Conservation (phyloP, 805 yeast genomes). For the Grigorovia jiainica region DNA sequence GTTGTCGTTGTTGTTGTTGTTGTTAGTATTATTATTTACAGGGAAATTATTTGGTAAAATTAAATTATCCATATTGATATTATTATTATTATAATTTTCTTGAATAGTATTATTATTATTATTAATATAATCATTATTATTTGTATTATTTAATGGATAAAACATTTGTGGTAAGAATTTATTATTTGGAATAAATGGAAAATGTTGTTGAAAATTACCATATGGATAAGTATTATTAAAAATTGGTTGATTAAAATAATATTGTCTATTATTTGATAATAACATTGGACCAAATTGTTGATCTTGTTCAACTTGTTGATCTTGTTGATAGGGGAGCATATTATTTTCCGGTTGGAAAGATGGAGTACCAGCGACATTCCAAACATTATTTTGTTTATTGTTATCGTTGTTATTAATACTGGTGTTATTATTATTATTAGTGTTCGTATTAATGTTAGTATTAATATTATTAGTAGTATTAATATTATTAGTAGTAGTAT, state of each 20-base stretch:
- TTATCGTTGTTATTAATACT: slow-evolving; percentile 1
- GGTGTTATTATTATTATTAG: slow-evolving; percentile 1
- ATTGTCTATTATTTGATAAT: slow-evolving; percentile 1
- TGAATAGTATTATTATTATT: background rate
- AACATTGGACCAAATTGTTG: background rate
- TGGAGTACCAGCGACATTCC: slow-evolving; percentile 24
- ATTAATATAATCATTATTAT: slow-evolving; percentile 1
- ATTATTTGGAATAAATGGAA: slow-evolving; percentile 3
- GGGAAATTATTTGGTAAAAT: slow-evolving; percentile 1
- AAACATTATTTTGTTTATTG: too few relatives aligned
- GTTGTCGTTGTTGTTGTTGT: slow-evolving; percentile 2
- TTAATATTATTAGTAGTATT: slow-evolving; percentile 1
- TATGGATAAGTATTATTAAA: slow-evolving; percentile 6
- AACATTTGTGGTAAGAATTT: slow-evolving; percentile 7
- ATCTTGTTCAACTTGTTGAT: background rate
- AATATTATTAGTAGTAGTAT: slow-evolving; percentile 1
- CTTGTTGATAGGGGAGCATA: too few relatives aligned
- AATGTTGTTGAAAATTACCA: slow-evolving; percentile 6
- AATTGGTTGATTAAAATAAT: slow-evolving; percentile 6
- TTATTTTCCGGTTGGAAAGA: slow-evolving; percentile 18
- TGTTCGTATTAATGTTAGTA: slow-evolving; percentile 2
- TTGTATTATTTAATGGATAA: slow-evolving; percentile 4
- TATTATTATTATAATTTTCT: too few relatives aligned
- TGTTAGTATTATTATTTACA: slow-evolving; percentile 1
- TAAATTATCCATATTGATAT: too few relatives aligned